Conservation (phyloP, 2,329 filamentous ascomycete species). For the Paecilomyces variotii region DNA sequence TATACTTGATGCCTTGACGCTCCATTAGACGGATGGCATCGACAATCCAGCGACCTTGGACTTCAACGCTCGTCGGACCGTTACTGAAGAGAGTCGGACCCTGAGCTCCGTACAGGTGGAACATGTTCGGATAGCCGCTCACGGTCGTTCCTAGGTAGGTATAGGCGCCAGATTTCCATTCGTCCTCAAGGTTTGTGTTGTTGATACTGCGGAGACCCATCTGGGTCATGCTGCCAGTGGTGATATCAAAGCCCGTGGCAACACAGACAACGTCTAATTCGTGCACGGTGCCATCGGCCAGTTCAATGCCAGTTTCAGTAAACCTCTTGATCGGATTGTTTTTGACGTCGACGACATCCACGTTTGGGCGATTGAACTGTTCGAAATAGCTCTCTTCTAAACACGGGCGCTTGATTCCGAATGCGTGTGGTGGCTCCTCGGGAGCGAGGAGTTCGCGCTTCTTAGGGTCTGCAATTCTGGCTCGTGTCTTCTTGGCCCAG, state of each 20-base stretch:
- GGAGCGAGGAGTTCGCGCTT: conserved; percentile 49
- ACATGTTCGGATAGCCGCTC: conserved; percentile 40
- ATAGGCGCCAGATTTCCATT: conserved; percentile 26
- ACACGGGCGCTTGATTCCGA: conserved; percentile 45
- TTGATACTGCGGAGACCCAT: conserved; percentile 25
- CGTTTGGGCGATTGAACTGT: conserved; percentile 39
- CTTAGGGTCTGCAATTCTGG: conserved; percentile 43
- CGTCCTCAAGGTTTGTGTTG: conserved; percentile 22
- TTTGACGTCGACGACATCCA: conserved; percentile 41
- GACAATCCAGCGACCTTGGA: conserved; percentile 50
- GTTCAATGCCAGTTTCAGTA: conserved; percentile 32
- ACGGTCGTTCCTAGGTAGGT: conserved; percentile 37
- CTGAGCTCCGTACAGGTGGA: conserved; percentile 48
- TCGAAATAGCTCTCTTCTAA: conserved; percentile 47
- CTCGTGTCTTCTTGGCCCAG: conserved; percentile 47
- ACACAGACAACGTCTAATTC: conserved; percentile 33
- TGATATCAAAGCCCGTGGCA: conserved; percentile 35
- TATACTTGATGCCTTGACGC: conserved; percentile 39
- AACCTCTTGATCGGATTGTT: conserved; percentile 34
- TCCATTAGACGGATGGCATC: conserved; percentile 45
- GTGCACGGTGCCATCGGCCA: conserved; percentile 27
- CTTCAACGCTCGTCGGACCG: conserved; percentile 45
- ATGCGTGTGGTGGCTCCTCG: conserved; percentile 44
- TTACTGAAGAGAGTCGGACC: conserved; percentile 50
- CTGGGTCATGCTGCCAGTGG: conserved; percentile 29